Percentiles rank a stretch among this genome's conserved stretches.
Evolutionary conservation across 2,329 filamentous ascomycete genomes (phyloP).

Genomic region (Sclerotinia borealis): DNA sequence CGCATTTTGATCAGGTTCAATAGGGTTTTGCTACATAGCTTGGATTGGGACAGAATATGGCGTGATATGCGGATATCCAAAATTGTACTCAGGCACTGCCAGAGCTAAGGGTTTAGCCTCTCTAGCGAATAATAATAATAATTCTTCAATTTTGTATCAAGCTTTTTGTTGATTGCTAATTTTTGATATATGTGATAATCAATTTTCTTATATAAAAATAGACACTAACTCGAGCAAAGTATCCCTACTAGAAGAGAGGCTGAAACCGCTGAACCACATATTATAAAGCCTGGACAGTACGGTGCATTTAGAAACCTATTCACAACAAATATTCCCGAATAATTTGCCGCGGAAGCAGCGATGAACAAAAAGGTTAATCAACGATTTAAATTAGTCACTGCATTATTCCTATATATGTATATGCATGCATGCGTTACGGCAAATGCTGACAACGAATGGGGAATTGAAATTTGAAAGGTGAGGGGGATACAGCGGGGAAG

Average conservation of each 20-base stretch:
- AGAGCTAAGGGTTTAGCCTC: neutral
- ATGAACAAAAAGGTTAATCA: neutral
- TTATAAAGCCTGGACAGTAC: too few species aligned
- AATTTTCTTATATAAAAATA: too few species aligned
- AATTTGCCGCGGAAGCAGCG: neutral
- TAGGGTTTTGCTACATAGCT: neutral
- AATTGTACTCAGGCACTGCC: neutral
- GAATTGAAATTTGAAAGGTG: neutral
- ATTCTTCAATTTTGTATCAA: neutral
- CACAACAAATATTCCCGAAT: neutral
- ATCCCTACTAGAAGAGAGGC: neutral
- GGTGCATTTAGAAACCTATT: too few species aligned
- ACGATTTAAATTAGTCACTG: too few species aligned
- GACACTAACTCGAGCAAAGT: too few species aligned
- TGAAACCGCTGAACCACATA: too few species aligned
- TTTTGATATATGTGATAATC: neutral
- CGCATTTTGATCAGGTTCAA: neutral
- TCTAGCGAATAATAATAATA: conserved; percentile 9
- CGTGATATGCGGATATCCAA: neutral
- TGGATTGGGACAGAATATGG: neutral
- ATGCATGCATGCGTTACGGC: neutral
- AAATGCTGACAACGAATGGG: neutral
- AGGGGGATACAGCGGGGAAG: neutral
- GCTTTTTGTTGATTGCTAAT: neutral
- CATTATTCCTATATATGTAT: too few species aligned